A percentile compares a stretch with the other conserved stretches of the same genome.
These are phyloP conservation scores for Dioscorea zingiberensis DNA, from an alignment of 106 monocot genomes.

Conservation along the genomic window DNA sequence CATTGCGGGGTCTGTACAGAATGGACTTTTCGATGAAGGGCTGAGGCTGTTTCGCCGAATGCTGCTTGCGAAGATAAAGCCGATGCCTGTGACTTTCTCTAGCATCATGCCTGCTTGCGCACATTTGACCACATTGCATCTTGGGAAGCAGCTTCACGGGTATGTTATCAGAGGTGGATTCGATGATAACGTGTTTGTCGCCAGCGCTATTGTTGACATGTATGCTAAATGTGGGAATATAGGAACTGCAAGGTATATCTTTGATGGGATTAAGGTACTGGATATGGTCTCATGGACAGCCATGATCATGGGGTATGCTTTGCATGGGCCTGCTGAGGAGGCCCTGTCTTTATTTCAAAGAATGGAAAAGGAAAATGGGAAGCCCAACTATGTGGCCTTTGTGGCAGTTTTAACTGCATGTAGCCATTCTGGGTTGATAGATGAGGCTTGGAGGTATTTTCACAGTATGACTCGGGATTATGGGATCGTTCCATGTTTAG, in stretches of 20 bases:
- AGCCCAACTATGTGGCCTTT: slow-evolving; percentile 74
- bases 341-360: slow-evolving; percentile 57
- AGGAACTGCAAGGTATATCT: slow-evolving; percentile 43
- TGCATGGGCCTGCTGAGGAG: slow-evolving; percentile 74
- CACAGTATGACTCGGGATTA: slow-evolving; percentile 60
- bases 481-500: slow-evolving; percentile 58
- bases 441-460: slow-evolving; percentile 52
- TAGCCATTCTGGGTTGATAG: slow-evolving; percentile 84
- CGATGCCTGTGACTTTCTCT: slow-evolving; percentile 53
- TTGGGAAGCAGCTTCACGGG: slow-evolving; percentile 78
- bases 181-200: slow-evolving; percentile 50
- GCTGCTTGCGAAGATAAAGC: slow-evolving; percentile 33
- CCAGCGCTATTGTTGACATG: slow-evolving; percentile 76
- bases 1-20: slow-evolving; percentile 77
- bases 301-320: slow-evolving; percentile 97
- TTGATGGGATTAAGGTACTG: slow-evolving; percentile 41
- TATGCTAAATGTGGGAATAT: slow-evolving; percentile 83
- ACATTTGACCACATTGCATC: slow-evolving; percentile 51
- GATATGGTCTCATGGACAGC: slow-evolving; percentile 83
- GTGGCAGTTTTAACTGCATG: slow-evolving; percentile 86
- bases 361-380: slow-evolving; percentile 55
- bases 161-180: slow-evolving; percentile 44
- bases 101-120: slow-evolving; percentile 79
- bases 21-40: slow-evolving; percentile 65
- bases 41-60: slow-evolving; percentile 59